Base-by-base conservation (phyloP, 1,284 basidiomycete genomes). In the Pseudozyma tsukubaensis region DNA sequence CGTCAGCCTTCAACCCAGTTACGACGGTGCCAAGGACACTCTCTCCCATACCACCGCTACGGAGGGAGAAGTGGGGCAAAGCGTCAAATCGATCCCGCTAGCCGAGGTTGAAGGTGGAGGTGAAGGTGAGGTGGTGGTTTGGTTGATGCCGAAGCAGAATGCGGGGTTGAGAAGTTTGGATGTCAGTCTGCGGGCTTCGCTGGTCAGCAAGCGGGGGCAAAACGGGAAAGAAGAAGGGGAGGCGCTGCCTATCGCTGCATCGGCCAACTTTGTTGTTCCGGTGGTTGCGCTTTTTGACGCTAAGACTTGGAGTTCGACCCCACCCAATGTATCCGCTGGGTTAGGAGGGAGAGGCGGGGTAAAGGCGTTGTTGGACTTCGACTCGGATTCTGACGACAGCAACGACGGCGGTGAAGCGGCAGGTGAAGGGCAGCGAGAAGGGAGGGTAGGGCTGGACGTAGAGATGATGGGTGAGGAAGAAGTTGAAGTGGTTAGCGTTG, bases 1-100 rank as follows among this genome's bases (percentile, higher is more conserved):
- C 40, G 62, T 60, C 11, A 14, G 16, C 5, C 36, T 74, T 29
- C 66, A 69, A 21, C 64, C 70, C 16, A 51, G 56, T 42, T 77
- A 68, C 47, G 70, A 73, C 13, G 65, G 69, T 2, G 55, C 65
- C 7, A 32, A 4, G 8, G 71, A 73, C 13, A 53, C 52, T 6
- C 59, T 66, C 0, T 8, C 19, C 2, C 36, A 18, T 10, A 2
- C 32, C 3, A 4, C 0, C 1, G 14, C 34, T 1, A 34, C 29
- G 2, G 47, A 29, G 6, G 19, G 16, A n/a, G 34, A n/a, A 13
- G n/a, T 29, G 12, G 55, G 49, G 16, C 16, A 61, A 24, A 14
- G 14, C 7, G 48, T 60, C 1, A 51, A 42, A 14, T 19, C 19
- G 11, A 11, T 59, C 7, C 0, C 10, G 7, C 3, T 44, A 44